Conservation (phyloP, 345 rosid species). For the Luvunga scandens region DNA sequence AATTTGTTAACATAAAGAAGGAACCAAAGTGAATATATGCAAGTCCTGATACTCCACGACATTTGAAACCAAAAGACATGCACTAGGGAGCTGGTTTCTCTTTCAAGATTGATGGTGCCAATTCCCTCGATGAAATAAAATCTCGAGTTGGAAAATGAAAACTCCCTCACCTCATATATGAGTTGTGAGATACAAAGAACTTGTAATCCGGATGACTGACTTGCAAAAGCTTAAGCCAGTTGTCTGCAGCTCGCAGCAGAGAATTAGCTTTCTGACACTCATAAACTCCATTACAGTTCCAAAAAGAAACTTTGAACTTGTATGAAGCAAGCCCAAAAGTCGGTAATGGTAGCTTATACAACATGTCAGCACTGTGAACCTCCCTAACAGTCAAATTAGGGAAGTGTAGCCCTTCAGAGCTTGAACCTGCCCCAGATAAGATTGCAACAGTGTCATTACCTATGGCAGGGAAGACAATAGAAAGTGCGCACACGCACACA, state of each 20-base stretch:
- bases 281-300: constrained; percentile 55
- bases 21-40: not conserved
- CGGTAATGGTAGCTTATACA: constrained; percentile 52
- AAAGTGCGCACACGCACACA: not conserved
- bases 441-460: not conserved
- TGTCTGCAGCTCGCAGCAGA: constrained; percentile 58
- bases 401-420: constrained; percentile 22
- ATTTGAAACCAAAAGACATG: not conserved
- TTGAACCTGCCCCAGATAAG: constrained; percentile 34
- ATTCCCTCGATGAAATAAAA: constrained; percentile 12
- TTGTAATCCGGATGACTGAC: constrained; percentile 76
- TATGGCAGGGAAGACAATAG: not conserved
- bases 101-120: constrained; percentile 19
- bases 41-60: not conserved
- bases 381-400: constrained; percentile 28
- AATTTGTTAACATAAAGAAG: not conserved
- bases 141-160: constrained; percentile 6
- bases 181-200: constrained; percentile 60
- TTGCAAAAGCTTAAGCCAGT: constrained; percentile 65
- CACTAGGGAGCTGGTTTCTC: not conserved
- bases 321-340: constrained; percentile 82
- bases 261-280: constrained; percentile 56
- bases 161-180: constrained; percentile 34
- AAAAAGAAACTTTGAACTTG: constrained; percentile 70
- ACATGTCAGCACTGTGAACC: constrained; percentile 23